Evolutionary conservation across 306 rosid genomes (phyloP), one percentile per base, ranked within the genome.

Genomic region (Potentilla sterilis): DNA sequence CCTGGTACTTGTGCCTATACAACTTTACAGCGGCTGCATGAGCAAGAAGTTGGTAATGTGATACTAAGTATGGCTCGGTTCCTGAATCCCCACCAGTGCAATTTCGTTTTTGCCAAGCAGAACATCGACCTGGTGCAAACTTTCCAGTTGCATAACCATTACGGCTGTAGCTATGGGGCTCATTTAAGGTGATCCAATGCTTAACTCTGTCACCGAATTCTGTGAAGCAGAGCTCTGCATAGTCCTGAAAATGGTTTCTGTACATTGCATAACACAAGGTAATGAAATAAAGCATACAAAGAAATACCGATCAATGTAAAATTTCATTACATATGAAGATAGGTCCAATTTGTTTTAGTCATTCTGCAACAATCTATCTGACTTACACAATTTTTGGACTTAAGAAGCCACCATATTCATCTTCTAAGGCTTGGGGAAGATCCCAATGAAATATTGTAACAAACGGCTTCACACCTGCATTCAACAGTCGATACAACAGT

Each of bases 51-150:
- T 52, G 87, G 64, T 87, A 14, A 55, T 92, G 97, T 0, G 90
- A 9, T 21, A 77, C 86, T 54, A 85, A 21, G 67, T 92, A 92
- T 6, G 97, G 96, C 75, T 92, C 93, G 0, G 84, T 92, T 18
- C 80, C 86, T 0, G 96, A 87, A 80, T 92, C 73, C 2, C 97
- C 96, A 0, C 89, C 90, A 0, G 81, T 78, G 77, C 96, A 92
- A 58, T 83, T 87, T 34, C 46, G 32, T 13, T 77, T 44, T 49
- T 79, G 89, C 95, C 92, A 87, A 0, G 52, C 7, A 4, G 90
- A 90, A 75, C 92, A 90, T 43, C 92, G 46, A 18, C 82, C 34
- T 0, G 80, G 91, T 3, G 87, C 84, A 1, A 75, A 44, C 2
- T 1, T 4, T 34, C 84, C 79, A 0, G 9, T 9, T 13, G 79